Percentiles rank a stretch among this genome's conserved stretches.
phyloP scores from a whole-genome alignment of 2,329 filamentous ascomycete genomes.

The Ophiostoma sp. region DNA sequence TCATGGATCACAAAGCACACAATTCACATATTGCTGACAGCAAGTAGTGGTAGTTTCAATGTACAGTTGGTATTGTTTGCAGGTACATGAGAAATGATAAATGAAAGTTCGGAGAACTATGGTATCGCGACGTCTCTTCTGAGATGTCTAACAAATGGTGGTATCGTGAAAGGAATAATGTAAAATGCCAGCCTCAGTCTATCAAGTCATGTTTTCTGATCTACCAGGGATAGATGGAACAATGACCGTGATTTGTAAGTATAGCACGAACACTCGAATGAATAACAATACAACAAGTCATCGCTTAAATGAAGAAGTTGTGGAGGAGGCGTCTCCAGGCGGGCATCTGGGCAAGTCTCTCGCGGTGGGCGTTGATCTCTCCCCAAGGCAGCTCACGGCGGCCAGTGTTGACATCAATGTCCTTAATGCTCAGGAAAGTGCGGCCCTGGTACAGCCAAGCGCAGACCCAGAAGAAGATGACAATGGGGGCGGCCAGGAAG shows the following conservation, averaged over 20 bases:
- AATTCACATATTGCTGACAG: background rate
- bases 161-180: conserved; percentile 2
- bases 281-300: background rate
- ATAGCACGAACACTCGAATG: background rate
- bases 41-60: background rate
- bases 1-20: background rate
- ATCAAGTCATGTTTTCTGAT: background rate
- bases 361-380: conserved; percentile 25
- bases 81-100: background rate
- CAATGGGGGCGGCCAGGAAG: conserved; percentile 50
- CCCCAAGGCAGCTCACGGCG: conserved; percentile 60
- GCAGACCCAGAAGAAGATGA: conserved; percentile 47
- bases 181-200: background rate
- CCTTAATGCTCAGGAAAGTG: conserved; percentile 49
- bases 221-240: background rate
- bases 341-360: conserved; percentile 24
- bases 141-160: conserved; percentile 7
- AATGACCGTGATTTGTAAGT: background rate
- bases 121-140: background rate
- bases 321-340: conserved; percentile 23
- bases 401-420: conserved; percentile 64
- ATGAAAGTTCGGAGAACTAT: background rate
- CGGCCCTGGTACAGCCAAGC: conserved; percentile 61
- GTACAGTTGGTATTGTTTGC: background rate
- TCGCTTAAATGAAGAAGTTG: conserved; percentile 18